Percentiles rank a stretch among this genome's conserved stretches.
phyloP scores from a whole-genome alignment of 1,139 yeast genomes.

The Suhomyces bokatorum region DNA sequence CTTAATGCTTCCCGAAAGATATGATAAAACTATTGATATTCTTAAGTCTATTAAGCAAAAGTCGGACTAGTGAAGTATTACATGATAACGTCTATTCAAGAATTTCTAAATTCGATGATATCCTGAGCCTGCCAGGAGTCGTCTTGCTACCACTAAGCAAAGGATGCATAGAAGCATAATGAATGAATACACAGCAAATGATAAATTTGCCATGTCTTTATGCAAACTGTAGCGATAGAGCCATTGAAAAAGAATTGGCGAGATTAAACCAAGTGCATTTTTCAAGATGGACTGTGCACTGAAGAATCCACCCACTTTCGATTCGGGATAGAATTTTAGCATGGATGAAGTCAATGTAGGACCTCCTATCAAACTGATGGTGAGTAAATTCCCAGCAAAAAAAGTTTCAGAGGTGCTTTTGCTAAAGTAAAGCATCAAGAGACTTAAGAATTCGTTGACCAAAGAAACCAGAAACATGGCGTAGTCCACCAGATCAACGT shows the following conservation, averaged over 20 bases:
- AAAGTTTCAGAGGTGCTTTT: conserved; percentile 9
- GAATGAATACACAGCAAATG: conserved; percentile 8
- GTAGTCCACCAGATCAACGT: conserved; percentile 44
- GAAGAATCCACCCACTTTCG: conserved; percentile 52
- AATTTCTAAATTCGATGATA: background rate
- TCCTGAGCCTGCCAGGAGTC: conserved; percentile 7
- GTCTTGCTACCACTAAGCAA: conserved; percentile 3
- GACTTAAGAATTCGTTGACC: conserved; percentile 43
- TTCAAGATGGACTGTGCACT: conserved; percentile 52
- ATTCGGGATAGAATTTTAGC: conserved; percentile 50
- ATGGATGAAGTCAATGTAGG: conserved; percentile 54
- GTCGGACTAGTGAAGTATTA: background rate
- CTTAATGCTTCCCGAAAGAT: conserved; percentile 44
- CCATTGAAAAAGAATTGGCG: conserved; percentile 41
- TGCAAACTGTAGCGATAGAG: conserved; percentile 31
- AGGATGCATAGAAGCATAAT: conserved; percentile 7
- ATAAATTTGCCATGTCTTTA: conserved; percentile 4
- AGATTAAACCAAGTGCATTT: conserved; percentile 36
- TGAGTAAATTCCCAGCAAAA: conserved; percentile 29
- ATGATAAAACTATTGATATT: conserved; percentile 31
- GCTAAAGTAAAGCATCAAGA: conserved; percentile 24
- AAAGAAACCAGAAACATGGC: conserved; percentile 34
- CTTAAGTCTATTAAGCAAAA: conserved; percentile 25
- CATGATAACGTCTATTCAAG: background rate
- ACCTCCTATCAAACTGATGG: conserved; percentile 45